Conservation (phyloP, 164 flowering plant species). For the Liquidambar formosana region DNA sequence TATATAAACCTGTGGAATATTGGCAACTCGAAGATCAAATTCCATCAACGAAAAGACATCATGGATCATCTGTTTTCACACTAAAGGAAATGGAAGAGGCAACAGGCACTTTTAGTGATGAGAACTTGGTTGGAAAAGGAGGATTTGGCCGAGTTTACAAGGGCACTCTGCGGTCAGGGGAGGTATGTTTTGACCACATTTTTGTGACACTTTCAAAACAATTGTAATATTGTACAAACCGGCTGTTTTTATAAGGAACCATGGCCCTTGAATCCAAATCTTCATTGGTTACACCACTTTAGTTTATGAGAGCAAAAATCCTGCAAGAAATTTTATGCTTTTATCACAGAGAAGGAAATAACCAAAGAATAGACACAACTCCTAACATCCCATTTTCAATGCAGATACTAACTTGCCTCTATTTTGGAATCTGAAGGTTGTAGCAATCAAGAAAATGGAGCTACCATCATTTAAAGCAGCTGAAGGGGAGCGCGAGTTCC, state of each 20-base stretch:
- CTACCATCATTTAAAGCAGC: constrained; percentile 79
- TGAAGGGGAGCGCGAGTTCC: constrained; percentile 93
- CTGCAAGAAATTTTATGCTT: neutral
- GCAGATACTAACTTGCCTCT: neutral
- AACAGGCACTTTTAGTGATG: constrained; percentile 74
- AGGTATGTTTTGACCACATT: constrained; percentile 66
- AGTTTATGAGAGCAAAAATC: neutral
- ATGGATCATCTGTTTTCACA: constrained; percentile 77
- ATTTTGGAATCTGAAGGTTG: constrained; percentile 49
- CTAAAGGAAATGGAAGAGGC: constrained; percentile 97
- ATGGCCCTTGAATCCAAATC: too few species aligned
- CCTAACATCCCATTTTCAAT: neutral
- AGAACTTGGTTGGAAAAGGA: constrained; percentile 83
- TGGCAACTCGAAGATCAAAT: constrained; percentile 73
- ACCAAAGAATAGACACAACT: neutral
- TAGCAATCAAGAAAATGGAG: constrained; percentile 98
- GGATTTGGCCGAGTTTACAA: constrained; percentile 92
- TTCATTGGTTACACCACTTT: too few species aligned
- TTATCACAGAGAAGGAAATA: neutral
- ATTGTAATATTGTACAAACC: too few species aligned
- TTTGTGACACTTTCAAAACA: too few species aligned
- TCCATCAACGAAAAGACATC: constrained; percentile 49
- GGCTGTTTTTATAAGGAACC: too few species aligned
- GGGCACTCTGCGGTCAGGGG: constrained; percentile 82
- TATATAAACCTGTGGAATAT: constrained; percentile 60